Conservation (phyloP, 306 rosid species). For the Adenanthera pavonina region DNA sequence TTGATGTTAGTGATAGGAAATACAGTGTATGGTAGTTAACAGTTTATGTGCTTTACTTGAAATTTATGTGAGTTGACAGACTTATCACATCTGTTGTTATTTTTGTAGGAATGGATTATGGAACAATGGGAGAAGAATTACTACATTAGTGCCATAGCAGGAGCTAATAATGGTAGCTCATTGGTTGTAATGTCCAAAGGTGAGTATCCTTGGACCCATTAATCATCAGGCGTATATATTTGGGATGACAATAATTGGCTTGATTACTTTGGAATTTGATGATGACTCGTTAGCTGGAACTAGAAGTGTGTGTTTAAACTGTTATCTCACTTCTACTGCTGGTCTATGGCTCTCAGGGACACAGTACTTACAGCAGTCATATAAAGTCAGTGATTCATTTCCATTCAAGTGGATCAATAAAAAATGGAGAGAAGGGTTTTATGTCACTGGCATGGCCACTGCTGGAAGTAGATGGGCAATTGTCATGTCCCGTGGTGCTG, state of each 20-base stretch:
- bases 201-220: conserved; percentile 34
- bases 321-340: neutral
- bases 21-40: neutral
- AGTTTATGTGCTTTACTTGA: neutral
- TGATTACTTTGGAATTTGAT: neutral
- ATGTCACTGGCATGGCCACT: conserved; percentile 81
- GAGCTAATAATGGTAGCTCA: conserved; percentile 72
- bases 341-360: conserved; percentile 56
- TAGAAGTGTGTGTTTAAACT: neutral
- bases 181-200: conserved; percentile 85
- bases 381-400: conserved; percentile 79
- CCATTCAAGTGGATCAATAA: conserved; percentile 84
- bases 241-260: conserved; percentile 18
- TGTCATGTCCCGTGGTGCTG: conserved; percentile 83
- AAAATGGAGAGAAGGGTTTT: conserved; percentile 82
- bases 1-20: neutral
- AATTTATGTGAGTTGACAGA: conserved; percentile 51
- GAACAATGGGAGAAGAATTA: conserved; percentile 81
- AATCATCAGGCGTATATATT: neutral
- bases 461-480: conserved; percentile 77
- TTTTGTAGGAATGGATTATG: conserved; percentile 78
- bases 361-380: conserved; percentile 69
- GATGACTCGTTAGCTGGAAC: neutral
- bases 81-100: conserved; percentile 36
- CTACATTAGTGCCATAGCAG: conserved; percentile 74